Conservation (phyloP, 78 protist genomes). For the slime mould (Dictyostelium discoideum) region DNA sequence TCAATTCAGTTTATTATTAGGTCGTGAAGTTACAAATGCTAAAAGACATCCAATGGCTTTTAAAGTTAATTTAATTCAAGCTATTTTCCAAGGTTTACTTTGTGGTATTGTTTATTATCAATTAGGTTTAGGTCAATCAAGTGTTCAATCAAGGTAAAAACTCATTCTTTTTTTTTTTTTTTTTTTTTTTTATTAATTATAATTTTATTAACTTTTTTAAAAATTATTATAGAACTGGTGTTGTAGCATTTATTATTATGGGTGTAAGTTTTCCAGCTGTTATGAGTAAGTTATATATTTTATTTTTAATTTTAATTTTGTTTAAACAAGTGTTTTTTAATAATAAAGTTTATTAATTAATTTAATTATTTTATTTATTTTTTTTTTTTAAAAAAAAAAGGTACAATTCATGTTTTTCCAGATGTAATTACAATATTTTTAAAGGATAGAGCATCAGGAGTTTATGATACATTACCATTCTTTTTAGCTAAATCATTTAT, state of each 20-base stretch:
- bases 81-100: conserved; percentile 66
- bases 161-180: background rate
- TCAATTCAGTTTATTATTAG: conserved; percentile 39
- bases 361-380: too few relatives aligned
- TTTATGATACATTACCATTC: conserved; percentile 70
- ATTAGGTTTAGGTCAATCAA: conserved; percentile 69
- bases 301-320: background rate
- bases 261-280: conserved; percentile 44
- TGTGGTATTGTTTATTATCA: conserved; percentile 78
- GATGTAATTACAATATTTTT: conserved; percentile 33
- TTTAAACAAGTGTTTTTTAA: background rate
- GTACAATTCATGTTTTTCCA: conserved; percentile 20
- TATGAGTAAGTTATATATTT: background rate
- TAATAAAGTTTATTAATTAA: background rate
- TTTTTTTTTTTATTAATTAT: background rate
- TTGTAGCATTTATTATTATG: conserved; percentile 60
- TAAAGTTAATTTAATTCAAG: conserved; percentile 42
- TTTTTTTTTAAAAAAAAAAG: background rate
- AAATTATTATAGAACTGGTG: conserved; percentile 44
- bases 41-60: conserved; percentile 58
- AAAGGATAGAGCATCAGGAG: conserved; percentile 69
- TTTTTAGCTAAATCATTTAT: conserved; percentile 70
- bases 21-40: conserved; percentile 40
- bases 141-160: conserved; percentile 22
- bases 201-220: background rate